A percentile compares a stretch with the other conserved stretches of the same genome.
Evolutionary conservation across 2,329 filamentous ascomycete genomes (phyloP).

Genomic region (Dothistroma pini): DNA sequence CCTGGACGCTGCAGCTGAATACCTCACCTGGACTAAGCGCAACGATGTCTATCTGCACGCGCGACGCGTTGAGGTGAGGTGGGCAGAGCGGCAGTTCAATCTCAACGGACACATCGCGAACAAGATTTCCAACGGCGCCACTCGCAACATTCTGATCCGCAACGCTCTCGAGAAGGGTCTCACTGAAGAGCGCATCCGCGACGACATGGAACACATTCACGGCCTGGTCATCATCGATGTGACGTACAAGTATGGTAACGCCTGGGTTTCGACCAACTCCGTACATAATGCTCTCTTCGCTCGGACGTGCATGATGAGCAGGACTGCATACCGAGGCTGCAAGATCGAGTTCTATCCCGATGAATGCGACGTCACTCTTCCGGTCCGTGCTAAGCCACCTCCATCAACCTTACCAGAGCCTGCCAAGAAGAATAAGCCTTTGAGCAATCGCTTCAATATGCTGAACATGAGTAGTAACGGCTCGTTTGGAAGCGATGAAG

Average conservation of each 20-base stretch:
- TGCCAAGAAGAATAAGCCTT: constrained; percentile 39
- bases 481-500: background rate
- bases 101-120: constrained; percentile 60
- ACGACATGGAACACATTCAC: constrained; percentile 79
- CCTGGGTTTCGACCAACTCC: constrained; percentile 71
- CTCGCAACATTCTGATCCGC: constrained; percentile 69
- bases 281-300: constrained; percentile 72
- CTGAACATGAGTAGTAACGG: constrained; percentile 50
- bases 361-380: constrained; percentile 64
- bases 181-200: constrained; percentile 62
- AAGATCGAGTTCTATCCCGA: constrained; percentile 69
- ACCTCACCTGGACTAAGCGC: constrained; percentile 60
- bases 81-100: constrained; percentile 68
- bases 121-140: constrained; percentile 64
- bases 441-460: constrained; percentile 60
- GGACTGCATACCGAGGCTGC: constrained; percentile 64
- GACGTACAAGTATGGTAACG: constrained; percentile 56
- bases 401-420: constrained; percentile 29
- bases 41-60: constrained; percentile 66
- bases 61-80: constrained; percentile 64
- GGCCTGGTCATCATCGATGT: constrained; percentile 69
- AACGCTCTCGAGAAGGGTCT: constrained; percentile 49
- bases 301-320: constrained; percentile 69
- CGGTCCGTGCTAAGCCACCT: constrained; percentile 27
- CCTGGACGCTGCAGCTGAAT: constrained; percentile 59